Percentiles rank a stretch among this genome's conserved stretches.
Conservation (phyloP, 345 rosid species). For the Camelina neglecta region DNA sequence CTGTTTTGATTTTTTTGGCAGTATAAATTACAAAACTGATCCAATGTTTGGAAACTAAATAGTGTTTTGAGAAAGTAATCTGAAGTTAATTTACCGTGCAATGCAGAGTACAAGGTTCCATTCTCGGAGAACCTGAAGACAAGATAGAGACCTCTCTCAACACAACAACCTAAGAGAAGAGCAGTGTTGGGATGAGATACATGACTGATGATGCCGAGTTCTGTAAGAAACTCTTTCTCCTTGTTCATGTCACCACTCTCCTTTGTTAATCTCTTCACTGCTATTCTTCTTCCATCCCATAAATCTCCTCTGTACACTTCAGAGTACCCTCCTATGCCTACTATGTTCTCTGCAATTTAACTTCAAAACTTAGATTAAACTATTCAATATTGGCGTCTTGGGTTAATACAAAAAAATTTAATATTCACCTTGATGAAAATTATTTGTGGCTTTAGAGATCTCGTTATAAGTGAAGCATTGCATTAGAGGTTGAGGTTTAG, state of each 20-base stretch:
- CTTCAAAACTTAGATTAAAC: too few relatives aligned
- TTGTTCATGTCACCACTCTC: slow-evolving; percentile 76
- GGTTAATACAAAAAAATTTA: neutral
- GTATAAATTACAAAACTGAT: neutral
- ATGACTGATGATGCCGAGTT: slow-evolving; percentile 82
- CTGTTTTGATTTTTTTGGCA: slow-evolving; percentile 14
- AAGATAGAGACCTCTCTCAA: slow-evolving; percentile 85
- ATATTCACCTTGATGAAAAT: slow-evolving; percentile 67
- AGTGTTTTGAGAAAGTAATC: neutral
- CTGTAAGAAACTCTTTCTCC: slow-evolving; percentile 86
- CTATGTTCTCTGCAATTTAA: slow-evolving; percentile 58
- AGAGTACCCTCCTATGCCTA: slow-evolving; percentile 87
- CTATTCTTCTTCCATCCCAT: slow-evolving; percentile 68
- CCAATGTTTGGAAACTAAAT: neutral
- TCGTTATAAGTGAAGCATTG: slow-evolving; percentile 75
- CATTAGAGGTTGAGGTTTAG: slow-evolving; percentile 57
- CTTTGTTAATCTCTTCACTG: slow-evolving; percentile 82
- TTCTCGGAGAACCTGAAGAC: slow-evolving; percentile 80
- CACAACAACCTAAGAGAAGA: slow-evolving; percentile 77
- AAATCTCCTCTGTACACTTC: slow-evolving; percentile 92
- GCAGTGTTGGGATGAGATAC: slow-evolving; percentile 89
- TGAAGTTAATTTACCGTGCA: slow-evolving; percentile 63
- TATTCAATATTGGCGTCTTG: too few relatives aligned
- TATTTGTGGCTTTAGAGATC: slow-evolving; percentile 71
- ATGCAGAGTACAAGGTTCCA: slow-evolving; percentile 74